Percentiles rank a stretch among this genome's conserved stretches.
Evolutionary conservation across 208 protist species (phyloP).

Genomic region (Leishmania aethiopica): DNA sequence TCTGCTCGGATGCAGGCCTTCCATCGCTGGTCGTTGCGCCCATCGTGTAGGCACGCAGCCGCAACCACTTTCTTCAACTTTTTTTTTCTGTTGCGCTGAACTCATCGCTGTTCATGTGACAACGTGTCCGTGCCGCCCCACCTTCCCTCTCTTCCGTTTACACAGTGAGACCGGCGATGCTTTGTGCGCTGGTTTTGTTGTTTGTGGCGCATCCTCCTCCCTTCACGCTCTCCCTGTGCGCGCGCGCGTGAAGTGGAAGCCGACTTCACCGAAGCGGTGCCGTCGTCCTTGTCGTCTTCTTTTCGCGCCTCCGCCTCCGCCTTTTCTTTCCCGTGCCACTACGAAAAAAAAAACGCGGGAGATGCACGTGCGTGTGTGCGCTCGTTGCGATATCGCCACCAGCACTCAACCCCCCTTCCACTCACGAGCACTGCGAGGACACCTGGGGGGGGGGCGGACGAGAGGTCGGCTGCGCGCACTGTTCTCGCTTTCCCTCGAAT

Average conservation of each 20-base stretch:
- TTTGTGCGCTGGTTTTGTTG: not conserved
- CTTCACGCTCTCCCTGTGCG: not conserved
- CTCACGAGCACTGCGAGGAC: not conserved
- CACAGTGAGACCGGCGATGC: not conserved
- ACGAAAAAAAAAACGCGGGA: not conserved
- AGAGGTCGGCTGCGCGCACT: not conserved
- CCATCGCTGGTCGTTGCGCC: too few relatives aligned
- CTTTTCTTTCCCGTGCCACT: too few relatives aligned
- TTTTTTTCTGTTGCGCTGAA: too few relatives aligned
- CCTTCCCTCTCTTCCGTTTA: not conserved
- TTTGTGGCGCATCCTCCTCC: not conserved
- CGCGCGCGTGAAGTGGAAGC: not conserved
- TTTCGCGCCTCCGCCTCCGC: too few relatives aligned
- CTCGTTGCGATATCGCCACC: not conserved
- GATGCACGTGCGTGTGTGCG: not conserved
- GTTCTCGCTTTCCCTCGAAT: not conserved
- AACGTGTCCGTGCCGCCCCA: not conserved
- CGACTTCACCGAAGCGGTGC: not conserved
- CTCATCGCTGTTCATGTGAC: too few relatives aligned
- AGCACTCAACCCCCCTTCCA: too few relatives aligned
- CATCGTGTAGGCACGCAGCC: too few relatives aligned
- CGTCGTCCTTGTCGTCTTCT: not conserved
- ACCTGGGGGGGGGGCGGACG: not conserved
- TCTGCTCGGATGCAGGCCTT: too few relatives aligned
- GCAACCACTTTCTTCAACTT: too few relatives aligned